These are phyloP conservation scores for Boletus reticulatus DNA, from an alignment of 768 basidiomycete species.

Conservation along the genomic window DNA sequence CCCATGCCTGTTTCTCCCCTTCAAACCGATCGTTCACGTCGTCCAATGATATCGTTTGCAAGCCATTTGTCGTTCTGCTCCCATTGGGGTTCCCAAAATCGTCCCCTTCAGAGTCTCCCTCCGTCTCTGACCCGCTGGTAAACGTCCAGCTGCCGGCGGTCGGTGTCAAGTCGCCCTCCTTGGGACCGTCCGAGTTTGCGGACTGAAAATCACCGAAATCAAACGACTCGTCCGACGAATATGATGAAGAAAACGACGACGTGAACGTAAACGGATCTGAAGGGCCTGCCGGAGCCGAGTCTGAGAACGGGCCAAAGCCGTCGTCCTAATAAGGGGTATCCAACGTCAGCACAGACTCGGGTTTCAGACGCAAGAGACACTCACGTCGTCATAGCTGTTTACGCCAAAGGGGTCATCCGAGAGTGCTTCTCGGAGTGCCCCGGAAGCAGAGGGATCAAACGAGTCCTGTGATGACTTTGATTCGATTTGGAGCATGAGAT, in stretches of 20 bases:
- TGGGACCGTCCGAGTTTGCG: conserved; percentile 29
- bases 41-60: conserved; percentile 30
- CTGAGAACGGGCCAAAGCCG: conserved; percentile 80
- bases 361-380: conserved; percentile 1
- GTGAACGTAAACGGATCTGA: conserved; percentile 54
- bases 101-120: conserved; percentile 32
- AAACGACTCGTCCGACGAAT: conserved; percentile 69
- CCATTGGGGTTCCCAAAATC: conserved; percentile 24
- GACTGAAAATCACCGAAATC: conserved; percentile 80
- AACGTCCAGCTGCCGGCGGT: conserved; percentile 73
- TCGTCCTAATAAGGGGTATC: conserved; percentile 42
- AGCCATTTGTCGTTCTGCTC: conserved; percentile 12
- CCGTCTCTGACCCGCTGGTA: conserved; percentile 39
- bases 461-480: conserved; percentile 40
- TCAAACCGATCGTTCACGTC: conserved; percentile 24
- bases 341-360: neutral
- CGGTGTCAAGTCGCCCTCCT: conserved; percentile 52
- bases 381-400: conserved; percentile 50
- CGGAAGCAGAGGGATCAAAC: conserved; percentile 42
- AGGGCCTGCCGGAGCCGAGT: conserved; percentile 47
- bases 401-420: conserved; percentile 49
- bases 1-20: conserved; percentile 16
- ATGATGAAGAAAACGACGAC: conserved; percentile 46
- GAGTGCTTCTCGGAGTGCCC: conserved; percentile 34
- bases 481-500: neutral